Evolutionary conservation across 202 grass and related monocot genomes (phyloP).

Genomic region (Miscanthus sacchariflorus): DNA sequence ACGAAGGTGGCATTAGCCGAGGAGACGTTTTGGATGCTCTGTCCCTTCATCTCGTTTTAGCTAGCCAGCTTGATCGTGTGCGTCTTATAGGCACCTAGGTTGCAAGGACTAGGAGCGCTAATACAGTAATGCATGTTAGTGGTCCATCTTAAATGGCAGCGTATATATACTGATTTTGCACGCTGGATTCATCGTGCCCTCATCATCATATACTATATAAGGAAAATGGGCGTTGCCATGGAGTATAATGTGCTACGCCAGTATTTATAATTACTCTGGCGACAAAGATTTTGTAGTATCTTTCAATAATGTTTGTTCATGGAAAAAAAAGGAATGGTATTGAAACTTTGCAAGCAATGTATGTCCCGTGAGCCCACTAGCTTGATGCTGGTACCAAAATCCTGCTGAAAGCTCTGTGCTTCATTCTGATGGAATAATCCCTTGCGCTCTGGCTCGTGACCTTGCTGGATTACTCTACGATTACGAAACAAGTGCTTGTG

Average conservation of each 20-base stretch:
- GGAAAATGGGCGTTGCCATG: no score
- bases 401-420: neutral
- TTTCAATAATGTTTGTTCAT: neutral
- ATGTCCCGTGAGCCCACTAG: neutral
- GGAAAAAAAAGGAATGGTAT: neutral
- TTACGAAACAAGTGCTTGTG: conserved; percentile 22
- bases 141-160: no score
- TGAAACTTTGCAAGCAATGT: neutral
- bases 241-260: no score
- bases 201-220: no score
- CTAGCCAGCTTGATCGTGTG: no score
- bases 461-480: conserved; percentile 18
- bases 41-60: conserved; percentile 23
- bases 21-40: conserved; percentile 3
- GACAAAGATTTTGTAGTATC: neutral
- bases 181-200: no score
- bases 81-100: no score
- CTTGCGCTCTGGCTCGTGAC: conserved; percentile 23
- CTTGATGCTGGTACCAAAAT: neutral
- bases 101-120: no score
- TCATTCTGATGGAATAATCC: neutral
- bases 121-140: no score
- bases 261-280: neutral
- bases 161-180: no score
- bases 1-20: neutral